Percentiles rank a stretch among this genome's conserved stretches.
These are phyloP conservation scores for Vanrija humicola DNA, from an alignment of 1,284 basidiomycete genomes.

Conservation along the genomic window DNA sequence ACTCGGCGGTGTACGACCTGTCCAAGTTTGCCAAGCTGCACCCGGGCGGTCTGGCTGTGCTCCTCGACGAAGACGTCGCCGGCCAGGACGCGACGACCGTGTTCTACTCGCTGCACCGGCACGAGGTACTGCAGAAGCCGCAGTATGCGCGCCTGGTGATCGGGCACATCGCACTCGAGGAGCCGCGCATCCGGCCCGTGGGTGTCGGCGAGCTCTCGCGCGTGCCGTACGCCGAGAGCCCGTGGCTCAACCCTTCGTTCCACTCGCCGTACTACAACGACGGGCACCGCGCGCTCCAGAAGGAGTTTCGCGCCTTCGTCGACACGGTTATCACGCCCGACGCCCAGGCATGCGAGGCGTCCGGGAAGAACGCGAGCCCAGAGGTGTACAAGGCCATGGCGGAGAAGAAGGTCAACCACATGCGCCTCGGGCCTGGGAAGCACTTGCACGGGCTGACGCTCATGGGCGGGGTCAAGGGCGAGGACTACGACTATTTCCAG, in stretches of 20 bases:
- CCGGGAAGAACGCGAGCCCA: slow-evolving; percentile 62
- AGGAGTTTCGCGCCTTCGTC: slow-evolving; percentile 35
- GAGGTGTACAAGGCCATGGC: slow-evolving; percentile 51
- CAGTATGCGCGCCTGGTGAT: slow-evolving; percentile 69
- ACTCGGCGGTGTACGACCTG: slow-evolving; percentile 77
- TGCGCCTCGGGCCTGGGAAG: slow-evolving; percentile 76
- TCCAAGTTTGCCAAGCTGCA: slow-evolving; percentile 73
- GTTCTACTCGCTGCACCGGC: slow-evolving; percentile 78
- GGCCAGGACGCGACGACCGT: slow-evolving; percentile 80
- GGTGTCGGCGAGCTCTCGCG: slow-evolving; percentile 57
- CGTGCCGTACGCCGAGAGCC: slow-evolving; percentile 79
- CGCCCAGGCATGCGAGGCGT: slow-evolving; percentile 65
- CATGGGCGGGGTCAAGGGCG: slow-evolving; percentile 82
- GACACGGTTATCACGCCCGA: slow-evolving; percentile 55
- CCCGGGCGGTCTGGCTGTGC: slow-evolving; percentile 74
- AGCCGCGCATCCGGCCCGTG: slow-evolving; percentile 55
- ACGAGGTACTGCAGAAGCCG: slow-evolving; percentile 72
- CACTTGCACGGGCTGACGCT: slow-evolving; percentile 78
- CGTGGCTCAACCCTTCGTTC: slow-evolving; percentile 74
- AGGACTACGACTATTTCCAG: slow-evolving; percentile 76
- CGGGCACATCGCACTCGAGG: slow-evolving; percentile 65
- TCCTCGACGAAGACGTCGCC: slow-evolving; percentile 68
- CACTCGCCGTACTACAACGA: slow-evolving; percentile 80
- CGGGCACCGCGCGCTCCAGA: slow-evolving; percentile 50
- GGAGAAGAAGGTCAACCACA: slow-evolving; percentile 71